A percentile compares a stretch with the other conserved stretches of the same genome.
phyloP scores from a whole-genome alignment of 2,329 filamentous ascomycete species.

The Cladobotryum protrusum region DNA sequence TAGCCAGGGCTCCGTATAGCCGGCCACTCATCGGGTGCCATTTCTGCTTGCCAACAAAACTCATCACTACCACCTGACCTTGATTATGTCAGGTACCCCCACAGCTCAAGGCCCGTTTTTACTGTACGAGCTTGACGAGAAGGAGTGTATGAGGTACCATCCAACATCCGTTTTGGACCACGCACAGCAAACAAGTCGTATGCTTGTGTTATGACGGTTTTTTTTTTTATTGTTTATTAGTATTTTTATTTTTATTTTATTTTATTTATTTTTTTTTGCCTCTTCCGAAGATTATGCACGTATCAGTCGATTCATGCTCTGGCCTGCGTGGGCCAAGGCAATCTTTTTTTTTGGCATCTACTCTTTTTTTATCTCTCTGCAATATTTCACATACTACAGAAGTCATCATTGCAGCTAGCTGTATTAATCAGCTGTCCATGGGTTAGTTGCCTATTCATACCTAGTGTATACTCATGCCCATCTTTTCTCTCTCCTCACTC shows the following conservation, averaged over 20 bases:
- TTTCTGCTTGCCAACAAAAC: background rate
- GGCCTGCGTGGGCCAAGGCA: no score
- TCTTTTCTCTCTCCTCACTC: background rate
- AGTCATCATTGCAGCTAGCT: background rate
- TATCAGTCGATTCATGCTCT: background rate
- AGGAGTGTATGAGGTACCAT: background rate
- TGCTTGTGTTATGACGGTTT: no score
- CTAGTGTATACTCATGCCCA: no score
- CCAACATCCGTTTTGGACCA: background rate
- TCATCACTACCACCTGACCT: slow-evolving; percentile 8
- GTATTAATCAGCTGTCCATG: background rate
- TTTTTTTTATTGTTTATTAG: no score
- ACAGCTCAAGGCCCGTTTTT: background rate
- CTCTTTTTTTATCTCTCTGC: no score
- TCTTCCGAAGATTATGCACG: no score
- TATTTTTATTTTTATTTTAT: no score
- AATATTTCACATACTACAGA: background rate
- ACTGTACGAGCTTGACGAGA: no score
- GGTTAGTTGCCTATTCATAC: background rate
- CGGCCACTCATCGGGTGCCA: slow-evolving; percentile 8
- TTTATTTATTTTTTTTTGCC: no score
- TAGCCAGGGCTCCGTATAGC: slow-evolving; percentile 1
- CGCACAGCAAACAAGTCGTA: no score
- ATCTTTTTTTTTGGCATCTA: no score
- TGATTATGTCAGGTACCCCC: slow-evolving; percentile 7